These are phyloP conservation scores for Onygenales sp. DNA, from an alignment of 2,329 filamentous ascomycete species.

Conservation along the genomic window DNA sequence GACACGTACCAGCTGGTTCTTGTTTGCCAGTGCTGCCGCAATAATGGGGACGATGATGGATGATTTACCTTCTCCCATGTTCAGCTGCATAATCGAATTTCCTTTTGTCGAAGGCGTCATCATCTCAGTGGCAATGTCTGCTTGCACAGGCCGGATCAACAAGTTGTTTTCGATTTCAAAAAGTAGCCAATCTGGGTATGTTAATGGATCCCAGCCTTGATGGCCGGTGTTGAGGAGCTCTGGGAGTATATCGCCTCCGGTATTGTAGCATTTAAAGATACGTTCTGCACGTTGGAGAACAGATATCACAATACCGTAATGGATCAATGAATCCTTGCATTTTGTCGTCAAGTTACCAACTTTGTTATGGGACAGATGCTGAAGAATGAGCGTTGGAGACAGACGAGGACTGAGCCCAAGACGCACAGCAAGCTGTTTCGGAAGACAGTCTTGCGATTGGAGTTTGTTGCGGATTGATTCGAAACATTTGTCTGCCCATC, in stretches of 20 bases:
- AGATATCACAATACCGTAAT: slow-evolving; percentile 18
- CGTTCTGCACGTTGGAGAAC: slow-evolving; percentile 19
- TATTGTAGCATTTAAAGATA: slow-evolving; percentile 10
- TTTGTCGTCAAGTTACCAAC: slow-evolving; percentile 5
- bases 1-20: slow-evolving; percentile 42
- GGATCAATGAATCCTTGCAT: slow-evolving; percentile 16
- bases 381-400: slow-evolving; percentile 14
- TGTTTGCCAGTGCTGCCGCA: slow-evolving; percentile 42
- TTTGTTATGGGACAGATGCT: slow-evolving; percentile 14
- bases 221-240: slow-evolving; percentile 45
- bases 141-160: slow-evolving; percentile 51
- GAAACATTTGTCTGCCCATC: background rate
- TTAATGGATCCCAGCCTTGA: slow-evolving; percentile 42
- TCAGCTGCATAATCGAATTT: slow-evolving; percentile 53
- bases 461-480: slow-evolving; percentile 1
- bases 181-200: slow-evolving; percentile 52
- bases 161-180: slow-evolving; percentile 56
- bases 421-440: background rate
- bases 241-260: slow-evolving; percentile 12
- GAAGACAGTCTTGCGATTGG: background rate
- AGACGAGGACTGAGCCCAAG: slow-evolving; percentile 14
- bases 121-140: slow-evolving; percentile 50
- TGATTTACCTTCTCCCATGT: slow-evolving; percentile 61
- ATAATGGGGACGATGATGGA: slow-evolving; percentile 59
- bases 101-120: slow-evolving; percentile 27